These are phyloP conservation scores for Fusarium coicis DNA, from an alignment of 2,329 filamentous ascomycete species.

Conservation along the genomic window DNA sequence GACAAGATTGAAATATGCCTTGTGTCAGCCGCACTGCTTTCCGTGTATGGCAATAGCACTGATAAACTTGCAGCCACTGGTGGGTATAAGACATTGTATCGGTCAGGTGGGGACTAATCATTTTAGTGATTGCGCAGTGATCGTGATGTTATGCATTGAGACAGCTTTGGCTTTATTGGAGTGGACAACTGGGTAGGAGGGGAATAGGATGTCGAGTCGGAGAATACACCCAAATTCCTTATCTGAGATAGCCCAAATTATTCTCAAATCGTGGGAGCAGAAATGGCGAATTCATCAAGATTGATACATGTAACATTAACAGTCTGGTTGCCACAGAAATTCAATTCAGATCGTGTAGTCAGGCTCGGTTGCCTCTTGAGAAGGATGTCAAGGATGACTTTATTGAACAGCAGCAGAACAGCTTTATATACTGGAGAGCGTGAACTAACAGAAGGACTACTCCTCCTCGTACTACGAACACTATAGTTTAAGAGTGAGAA, in stretches of 20 bases:
- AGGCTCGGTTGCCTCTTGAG: fast-evolving
- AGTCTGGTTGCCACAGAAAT: fast-evolving
- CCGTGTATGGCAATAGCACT: not conserved
- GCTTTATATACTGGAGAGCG: too few species aligned
- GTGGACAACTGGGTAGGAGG: fast-evolving
- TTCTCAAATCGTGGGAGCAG: fast-evolving
- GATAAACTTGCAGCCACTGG: not conserved
- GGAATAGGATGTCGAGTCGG: too few species aligned
- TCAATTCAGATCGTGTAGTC: fast-evolving
- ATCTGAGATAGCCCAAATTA: fast-evolving
- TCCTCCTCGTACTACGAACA: fast-evolving
- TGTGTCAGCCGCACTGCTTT: not conserved
- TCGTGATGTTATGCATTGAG: not conserved
- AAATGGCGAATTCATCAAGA: fast-evolving
- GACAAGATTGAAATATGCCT: not conserved
- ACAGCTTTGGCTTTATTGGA: fast-evolving
- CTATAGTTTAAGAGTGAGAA: fast-evolving
- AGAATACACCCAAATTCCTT: not conserved
- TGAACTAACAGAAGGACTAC: too few species aligned
- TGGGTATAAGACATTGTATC: not conserved
- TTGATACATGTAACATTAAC: fast-evolving
- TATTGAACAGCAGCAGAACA: not conserved
- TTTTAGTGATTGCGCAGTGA: not conserved
- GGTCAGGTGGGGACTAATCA: not conserved
- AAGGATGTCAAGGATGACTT: fast-evolving